phyloP scores from a whole-genome alignment of 2,329 filamentous ascomycete species.

The Ophiostoma montium region DNA sequence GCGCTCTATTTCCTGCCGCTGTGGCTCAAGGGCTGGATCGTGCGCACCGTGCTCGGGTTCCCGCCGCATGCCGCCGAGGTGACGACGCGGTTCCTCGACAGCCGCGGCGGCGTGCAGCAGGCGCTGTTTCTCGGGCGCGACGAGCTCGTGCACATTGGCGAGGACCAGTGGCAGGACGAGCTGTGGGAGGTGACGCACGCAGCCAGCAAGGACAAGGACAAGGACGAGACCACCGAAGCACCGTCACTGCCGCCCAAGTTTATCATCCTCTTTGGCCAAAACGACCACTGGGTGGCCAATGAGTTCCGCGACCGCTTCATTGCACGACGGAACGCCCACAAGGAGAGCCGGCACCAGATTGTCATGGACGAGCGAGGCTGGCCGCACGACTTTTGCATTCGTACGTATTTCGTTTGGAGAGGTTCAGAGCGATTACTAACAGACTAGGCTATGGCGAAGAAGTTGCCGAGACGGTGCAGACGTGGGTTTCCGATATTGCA shows the following conservation, averaged over 20 bases:
- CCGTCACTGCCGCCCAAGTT: constrained; percentile 34
- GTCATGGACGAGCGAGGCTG: constrained; percentile 39
- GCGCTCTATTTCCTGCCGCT: constrained; percentile 30
- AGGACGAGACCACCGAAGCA: not conserved
- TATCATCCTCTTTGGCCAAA: constrained; percentile 43
- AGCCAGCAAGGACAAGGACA: not conserved
- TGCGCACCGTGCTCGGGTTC: constrained; percentile 29
- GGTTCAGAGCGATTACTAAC: constrained; percentile 8
- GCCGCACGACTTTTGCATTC: constrained; percentile 47
- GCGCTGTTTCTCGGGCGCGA: constrained; percentile 43
- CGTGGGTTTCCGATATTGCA: constrained; percentile 39
- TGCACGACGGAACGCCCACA: constrained; percentile 18
- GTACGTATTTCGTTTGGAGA: constrained; percentile 21
- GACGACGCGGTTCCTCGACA: constrained; percentile 40
- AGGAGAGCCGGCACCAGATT: constrained; percentile 29
- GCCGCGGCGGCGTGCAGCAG: constrained; percentile 44
- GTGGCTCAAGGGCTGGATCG: constrained; percentile 27
- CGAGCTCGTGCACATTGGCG: constrained; percentile 44
- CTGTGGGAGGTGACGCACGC: constrained; percentile 34
- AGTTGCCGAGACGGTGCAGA: constrained; percentile 32
- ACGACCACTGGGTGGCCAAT: constrained; percentile 50
- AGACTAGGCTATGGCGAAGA: constrained; percentile 30
- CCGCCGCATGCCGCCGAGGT: constrained; percentile 32
- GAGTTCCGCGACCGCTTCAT: constrained; percentile 43
- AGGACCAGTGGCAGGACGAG: constrained; percentile 45